Evolutionary conservation across 2,329 filamentous ascomycete species (phyloP), one percentile per base, ranked within the genome.

Genomic region (Zopfia rhizophila): DNA sequence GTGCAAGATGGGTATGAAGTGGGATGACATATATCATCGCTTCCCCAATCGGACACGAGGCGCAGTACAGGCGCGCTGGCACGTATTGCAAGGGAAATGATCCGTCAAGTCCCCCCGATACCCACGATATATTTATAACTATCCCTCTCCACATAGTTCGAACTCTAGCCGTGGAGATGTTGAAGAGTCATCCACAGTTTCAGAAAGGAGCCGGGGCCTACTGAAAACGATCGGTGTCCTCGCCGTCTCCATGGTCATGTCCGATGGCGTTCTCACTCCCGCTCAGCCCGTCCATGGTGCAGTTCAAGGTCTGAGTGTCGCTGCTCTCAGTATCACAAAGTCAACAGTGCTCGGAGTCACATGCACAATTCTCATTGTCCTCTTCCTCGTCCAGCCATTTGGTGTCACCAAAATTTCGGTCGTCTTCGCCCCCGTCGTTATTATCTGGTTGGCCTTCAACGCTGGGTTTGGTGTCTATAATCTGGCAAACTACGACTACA

Each of bases 241-340:
- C 7, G 85, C 83, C 8, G 86, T 89, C 7, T 82, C 82, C 21
- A 82, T 89, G 78, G 84, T 89, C 51, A 84, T 89, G 70, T 76
- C 80, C 23, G 81, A 89, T 63, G 85, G 86, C 32, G 79, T 89
- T 10, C 72, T 89, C 18, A 89, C 86, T 1, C 86, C 86, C 0
- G 86, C 86, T 1, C 86, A 89, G 63, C 88, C 85, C 3, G 83
- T 89, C 1, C 77, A 89, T 5, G 86, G 86, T 19, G 86, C 86
- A 2, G 82, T 89, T n/a, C 86, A 89, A 63, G 85, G 69, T 4
- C 69, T 81, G 14, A 75, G 75, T 18, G 86, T 88, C 1, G 82
- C 83, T 21, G 76, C 76, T 13, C 78, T 80, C 0, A 72, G 81
- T 45, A 82, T 89, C 33, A 73, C 72, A 14, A 81, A 77, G 24